Percentiles rank a stretch among this genome's conserved stretches.
These are phyloP conservation scores for Kodamaea neixiangensis DNA, from an alignment of 805 yeast genomes.

Conservation along the genomic window DNA sequence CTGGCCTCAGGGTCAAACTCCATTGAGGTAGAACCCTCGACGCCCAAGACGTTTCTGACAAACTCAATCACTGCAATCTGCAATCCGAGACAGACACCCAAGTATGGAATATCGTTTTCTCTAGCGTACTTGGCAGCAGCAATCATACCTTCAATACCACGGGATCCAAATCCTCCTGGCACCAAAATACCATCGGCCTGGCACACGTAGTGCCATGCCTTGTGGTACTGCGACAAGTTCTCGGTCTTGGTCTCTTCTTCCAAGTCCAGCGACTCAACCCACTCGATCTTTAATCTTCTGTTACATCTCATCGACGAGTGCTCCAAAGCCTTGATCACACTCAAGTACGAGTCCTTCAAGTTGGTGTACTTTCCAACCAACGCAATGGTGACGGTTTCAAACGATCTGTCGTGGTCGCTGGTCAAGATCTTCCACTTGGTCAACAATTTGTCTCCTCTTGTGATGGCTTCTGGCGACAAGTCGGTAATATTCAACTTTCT, in stretches of 20 bases:
- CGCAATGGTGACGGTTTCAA: conserved; percentile 89
- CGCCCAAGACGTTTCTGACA: conserved; percentile 76
- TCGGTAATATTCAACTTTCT: conserved; percentile 64
- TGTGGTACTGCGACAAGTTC: conserved; percentile 79
- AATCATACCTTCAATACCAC: conserved; percentile 99
- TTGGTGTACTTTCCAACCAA: conserved; percentile 97
- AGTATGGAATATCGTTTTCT: conserved; percentile 87
- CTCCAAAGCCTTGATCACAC: conserved; percentile 93
- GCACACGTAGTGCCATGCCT: conserved; percentile 93
- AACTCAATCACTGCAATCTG: conserved; percentile 96
- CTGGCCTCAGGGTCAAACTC: conserved; percentile 72
- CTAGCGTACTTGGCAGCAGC: conserved; percentile 98
- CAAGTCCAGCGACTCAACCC: conserved; percentile 95
- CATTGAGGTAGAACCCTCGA: conserved; percentile 69
- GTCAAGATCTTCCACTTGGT: conserved; percentile 81
- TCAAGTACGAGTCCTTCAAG: conserved; percentile 90
- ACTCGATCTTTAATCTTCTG: conserved; percentile 80
- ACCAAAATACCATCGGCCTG: conserved; percentile 95
- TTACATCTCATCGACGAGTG: conserved; percentile 91
- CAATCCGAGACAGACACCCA: conserved; percentile 96
- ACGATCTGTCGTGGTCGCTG: conserved; percentile 74
- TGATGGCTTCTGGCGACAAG: conserved; percentile 50
- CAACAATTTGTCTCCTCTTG: conserved; percentile 71
- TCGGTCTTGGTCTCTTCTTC: conserved; percentile 68
- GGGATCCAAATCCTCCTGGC: conserved; percentile 97